These are phyloP conservation scores for Laetiporus sulphureus DNA, from an alignment of 1,284 basidiomycete species.

Conservation along the genomic window DNA sequence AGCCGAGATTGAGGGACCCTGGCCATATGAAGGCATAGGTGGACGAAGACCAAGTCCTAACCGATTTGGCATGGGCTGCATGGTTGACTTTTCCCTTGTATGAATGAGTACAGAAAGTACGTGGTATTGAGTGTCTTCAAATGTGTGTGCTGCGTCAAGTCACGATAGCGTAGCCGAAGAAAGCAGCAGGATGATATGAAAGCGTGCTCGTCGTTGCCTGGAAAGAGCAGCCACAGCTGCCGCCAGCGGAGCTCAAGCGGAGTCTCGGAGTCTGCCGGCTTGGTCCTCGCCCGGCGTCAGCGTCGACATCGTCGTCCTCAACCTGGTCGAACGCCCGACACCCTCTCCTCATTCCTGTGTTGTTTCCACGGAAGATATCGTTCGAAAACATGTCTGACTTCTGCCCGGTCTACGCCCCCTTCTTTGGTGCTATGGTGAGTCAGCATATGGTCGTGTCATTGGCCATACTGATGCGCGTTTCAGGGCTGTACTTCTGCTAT, in stretches of 20 bases:
- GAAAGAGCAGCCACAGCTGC: too few species aligned
- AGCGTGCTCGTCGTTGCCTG: too few species aligned
- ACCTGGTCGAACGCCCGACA: constrained; percentile 5
- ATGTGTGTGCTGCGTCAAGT: too few species aligned
- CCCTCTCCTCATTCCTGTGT: constrained; percentile 4
- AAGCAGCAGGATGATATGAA: too few species aligned
- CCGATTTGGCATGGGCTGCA: constrained; percentile 71
- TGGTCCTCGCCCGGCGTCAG: constrained; percentile 2
- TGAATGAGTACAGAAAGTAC: too few species aligned
- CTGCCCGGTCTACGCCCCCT: constrained; percentile 93
- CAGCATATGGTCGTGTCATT: not conserved
- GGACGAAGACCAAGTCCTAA: constrained; percentile 81
- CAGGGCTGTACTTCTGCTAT: constrained; percentile 96
- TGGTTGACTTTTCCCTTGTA: too few species aligned
- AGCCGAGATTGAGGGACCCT: constrained; percentile 81
- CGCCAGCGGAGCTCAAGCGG: too few species aligned
- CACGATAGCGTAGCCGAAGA: too few species aligned
- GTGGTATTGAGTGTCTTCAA: too few species aligned
- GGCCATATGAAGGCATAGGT: constrained; percentile 76
- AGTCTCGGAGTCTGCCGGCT: constrained; percentile 5
- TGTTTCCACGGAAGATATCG: constrained; percentile 1
- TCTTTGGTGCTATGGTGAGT: constrained; percentile 93
- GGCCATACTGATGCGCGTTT: constrained; percentile 10
- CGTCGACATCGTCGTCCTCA: constrained; percentile 3
- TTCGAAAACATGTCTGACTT: constrained; percentile 67